These are phyloP conservation scores for Neurospora sp. DNA, from an alignment of 495 filamentous ascomycete genomes.

Conservation along the genomic window DNA sequence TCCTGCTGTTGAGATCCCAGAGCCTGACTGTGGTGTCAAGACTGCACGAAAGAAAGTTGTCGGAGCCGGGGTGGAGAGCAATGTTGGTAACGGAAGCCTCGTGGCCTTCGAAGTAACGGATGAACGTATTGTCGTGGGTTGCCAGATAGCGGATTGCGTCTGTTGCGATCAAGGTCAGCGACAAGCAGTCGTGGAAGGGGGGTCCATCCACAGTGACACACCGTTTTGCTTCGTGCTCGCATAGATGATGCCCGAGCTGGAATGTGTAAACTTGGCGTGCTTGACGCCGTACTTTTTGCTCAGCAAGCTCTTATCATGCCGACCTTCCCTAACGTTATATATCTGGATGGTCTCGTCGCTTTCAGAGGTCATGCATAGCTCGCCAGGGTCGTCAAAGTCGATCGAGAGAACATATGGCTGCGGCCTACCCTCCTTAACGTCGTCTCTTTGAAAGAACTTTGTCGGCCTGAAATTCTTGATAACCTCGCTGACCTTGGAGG, in stretches of 20 bases:
- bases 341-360: slow-evolving; percentile 91
- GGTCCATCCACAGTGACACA: slow-evolving; percentile 18
- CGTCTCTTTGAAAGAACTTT: slow-evolving; percentile 38
- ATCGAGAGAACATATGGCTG: slow-evolving; percentile 52
- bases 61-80: slow-evolving; percentile 59
- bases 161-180: slow-evolving; percentile 19
- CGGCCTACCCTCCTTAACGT: slow-evolving; percentile 30
- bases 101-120: slow-evolving; percentile 92
- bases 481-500: slow-evolving; percentile 35
- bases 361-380: slow-evolving; percentile 75
- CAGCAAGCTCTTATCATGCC: slow-evolving; percentile 70
- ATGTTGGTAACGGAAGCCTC: slow-evolving; percentile 72
- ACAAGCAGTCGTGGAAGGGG: neutral
- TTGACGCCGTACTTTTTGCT: slow-evolving; percentile 93
- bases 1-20: slow-evolving; percentile 70
- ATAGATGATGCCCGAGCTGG: slow-evolving; percentile 79
- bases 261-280: slow-evolving; percentile 87
- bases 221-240: slow-evolving; percentile 90
- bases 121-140: slow-evolving; percentile 87
- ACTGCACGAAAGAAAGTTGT: slow-evolving; percentile 84
- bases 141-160: slow-evolving; percentile 85
- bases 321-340: slow-evolving; percentile 84
- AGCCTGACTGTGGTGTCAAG: slow-evolving; percentile 80
- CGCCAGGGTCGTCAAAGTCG: slow-evolving; percentile 92
- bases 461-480: slow-evolving; percentile 39